These are phyloP conservation scores for Wickerhamiella hasegawae DNA, from an alignment of 805 yeast species.

Conservation along the genomic window DNA sequence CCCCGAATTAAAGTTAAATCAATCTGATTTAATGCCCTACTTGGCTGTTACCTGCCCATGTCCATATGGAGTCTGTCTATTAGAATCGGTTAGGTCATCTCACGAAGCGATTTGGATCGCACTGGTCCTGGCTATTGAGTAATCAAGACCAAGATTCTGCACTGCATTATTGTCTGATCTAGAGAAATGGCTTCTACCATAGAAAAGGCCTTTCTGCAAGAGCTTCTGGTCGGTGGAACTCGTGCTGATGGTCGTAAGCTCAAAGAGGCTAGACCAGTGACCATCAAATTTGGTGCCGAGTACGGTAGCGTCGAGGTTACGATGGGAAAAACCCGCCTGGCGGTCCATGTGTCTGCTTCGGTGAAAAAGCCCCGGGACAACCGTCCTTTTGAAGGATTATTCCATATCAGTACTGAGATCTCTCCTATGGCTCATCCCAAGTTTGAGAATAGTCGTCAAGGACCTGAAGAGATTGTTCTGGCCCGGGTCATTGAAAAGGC, in stretches of 20 bases:
- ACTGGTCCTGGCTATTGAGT: no score
- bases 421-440: slow-evolving; percentile 80
- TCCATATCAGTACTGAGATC: slow-evolving; percentile 69
- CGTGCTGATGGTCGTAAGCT: slow-evolving; percentile 58
- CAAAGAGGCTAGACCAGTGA: slow-evolving; percentile 46
- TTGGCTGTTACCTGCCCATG: no score
- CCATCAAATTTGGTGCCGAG: slow-evolving; percentile 41
- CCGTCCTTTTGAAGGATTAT: slow-evolving; percentile 85
- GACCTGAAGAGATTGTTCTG: slow-evolving; percentile 68
- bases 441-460: slow-evolving; percentile 56
- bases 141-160: no score
- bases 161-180: no score
- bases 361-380: slow-evolving; percentile 73
- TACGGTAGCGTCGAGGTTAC: slow-evolving; percentile 69
- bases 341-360: slow-evolving; percentile 59
- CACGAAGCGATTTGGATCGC: no score
- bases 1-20: no score
- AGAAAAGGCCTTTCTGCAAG: slow-evolving; percentile 45
- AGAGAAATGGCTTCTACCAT: no score
- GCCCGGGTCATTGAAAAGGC: slow-evolving; percentile 82
- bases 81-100: no score
- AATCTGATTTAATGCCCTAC: no score
- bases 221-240: slow-evolving; percentile 39
- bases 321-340: slow-evolving; percentile 60
- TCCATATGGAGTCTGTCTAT: no score